Evolutionary conservation across 352 stramenopile genomes (phyloP).

Genomic region (Phytopythium chamaehyphon): DNA sequence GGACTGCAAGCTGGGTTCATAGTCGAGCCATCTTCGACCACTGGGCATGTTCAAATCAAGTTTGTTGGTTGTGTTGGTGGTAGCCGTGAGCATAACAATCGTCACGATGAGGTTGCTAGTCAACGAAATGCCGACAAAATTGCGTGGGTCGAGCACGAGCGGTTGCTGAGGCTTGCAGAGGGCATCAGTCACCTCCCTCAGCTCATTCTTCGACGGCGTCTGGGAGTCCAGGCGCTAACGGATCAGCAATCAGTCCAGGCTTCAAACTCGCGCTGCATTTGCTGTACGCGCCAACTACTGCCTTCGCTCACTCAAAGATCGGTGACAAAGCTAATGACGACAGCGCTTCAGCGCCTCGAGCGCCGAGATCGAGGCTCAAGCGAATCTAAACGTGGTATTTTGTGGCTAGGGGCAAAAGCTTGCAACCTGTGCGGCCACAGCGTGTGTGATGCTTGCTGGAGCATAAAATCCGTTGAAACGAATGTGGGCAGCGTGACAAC

Average conservation of each 20-base stretch:
- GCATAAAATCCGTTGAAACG: conserved; percentile 22
- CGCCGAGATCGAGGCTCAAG: neutral
- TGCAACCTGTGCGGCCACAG: conserved; percentile 27
- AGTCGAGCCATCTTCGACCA: conserved; percentile 21
- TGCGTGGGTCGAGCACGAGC: conserved; percentile 15
- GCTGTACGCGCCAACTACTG: conserved; percentile 26
- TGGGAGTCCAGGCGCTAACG: conserved; percentile 21
- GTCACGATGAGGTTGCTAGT: neutral
- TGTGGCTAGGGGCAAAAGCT: conserved; percentile 18
- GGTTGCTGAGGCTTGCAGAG: conserved; percentile 26
- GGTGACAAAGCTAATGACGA: no score
- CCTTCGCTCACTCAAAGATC: neutral
- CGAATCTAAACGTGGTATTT: neutral
- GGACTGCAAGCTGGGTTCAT: conserved; percentile 23
- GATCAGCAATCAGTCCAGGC: conserved; percentile 14
- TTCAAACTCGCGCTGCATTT: conserved; percentile 22
- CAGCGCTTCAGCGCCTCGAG: neutral
- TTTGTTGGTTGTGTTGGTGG: conserved; percentile 29
- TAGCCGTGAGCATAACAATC: neutral
- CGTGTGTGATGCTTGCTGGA: conserved; percentile 26
- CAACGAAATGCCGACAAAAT: neutral
- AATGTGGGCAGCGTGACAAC: conserved; percentile 14
- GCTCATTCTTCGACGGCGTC: conserved; percentile 18
- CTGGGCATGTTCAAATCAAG: conserved; percentile 24
- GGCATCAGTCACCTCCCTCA: conserved; percentile 19